These are phyloP conservation scores for Raphanus hybrid DNA, from an alignment of 441 rosid genomes.

Conservation along the genomic window DNA sequence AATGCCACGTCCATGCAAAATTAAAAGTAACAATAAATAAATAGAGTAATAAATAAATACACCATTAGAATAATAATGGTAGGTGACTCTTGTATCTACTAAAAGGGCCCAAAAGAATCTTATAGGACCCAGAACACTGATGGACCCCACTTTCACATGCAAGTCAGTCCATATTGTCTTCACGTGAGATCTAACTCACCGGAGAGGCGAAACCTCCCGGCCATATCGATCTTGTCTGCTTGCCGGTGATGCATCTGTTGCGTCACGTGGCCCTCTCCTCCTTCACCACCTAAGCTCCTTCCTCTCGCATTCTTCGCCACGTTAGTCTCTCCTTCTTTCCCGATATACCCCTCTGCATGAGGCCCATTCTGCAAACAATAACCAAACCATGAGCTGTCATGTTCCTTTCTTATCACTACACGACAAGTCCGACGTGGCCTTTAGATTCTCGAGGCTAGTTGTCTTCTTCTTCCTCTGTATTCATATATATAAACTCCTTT, in stretches of 20 bases:
- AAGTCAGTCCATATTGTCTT: slow-evolving; percentile 13
- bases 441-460: slow-evolving; percentile 26
- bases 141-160: slow-evolving; percentile 30
- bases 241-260: slow-evolving; percentile 20
- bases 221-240: slow-evolving; percentile 30
- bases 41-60: neutral
- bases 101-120: slow-evolving; percentile 39
- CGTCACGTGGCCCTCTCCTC: slow-evolving; percentile 35
- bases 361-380: neutral
- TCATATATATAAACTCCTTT: slow-evolving; percentile 21
- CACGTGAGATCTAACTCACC: slow-evolving; percentile 31
- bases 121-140: neutral
- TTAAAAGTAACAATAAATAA: slow-evolving; percentile 19
- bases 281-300: slow-evolving; percentile 34
- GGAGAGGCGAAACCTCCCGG: slow-evolving; percentile 29
- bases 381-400: slow-evolving; percentile 26
- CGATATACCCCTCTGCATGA: slow-evolving; percentile 15
- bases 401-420: slow-evolving; percentile 18
- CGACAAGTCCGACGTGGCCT: slow-evolving; percentile 34
- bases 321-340: slow-evolving; percentile 24
- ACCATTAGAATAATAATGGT: neutral
- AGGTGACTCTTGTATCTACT: slow-evolving; percentile 36
- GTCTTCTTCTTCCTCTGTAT: slow-evolving; percentile 20
- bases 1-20: slow-evolving; percentile 41
- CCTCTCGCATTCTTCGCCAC: slow-evolving; percentile 32